A percentile compares a stretch with the other conserved stretches of the same genome.
These are phyloP conservation scores for Clitopilus passeckerianus DNA, from an alignment of 768 basidiomycete genomes.

Conservation along the genomic window DNA sequence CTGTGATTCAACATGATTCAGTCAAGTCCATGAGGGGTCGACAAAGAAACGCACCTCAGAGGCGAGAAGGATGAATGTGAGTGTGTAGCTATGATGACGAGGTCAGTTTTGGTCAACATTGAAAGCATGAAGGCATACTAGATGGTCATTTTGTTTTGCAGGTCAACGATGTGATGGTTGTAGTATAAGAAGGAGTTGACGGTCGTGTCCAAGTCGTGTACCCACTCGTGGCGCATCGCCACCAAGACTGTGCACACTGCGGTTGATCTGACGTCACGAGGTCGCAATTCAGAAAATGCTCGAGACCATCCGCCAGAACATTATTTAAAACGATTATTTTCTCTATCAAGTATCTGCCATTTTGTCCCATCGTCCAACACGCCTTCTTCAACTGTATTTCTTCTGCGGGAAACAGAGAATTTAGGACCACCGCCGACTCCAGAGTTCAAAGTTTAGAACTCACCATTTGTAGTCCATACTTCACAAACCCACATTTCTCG, in stretches of 20 bases:
- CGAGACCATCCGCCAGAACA: too few species aligned
- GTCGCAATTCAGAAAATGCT: not conserved
- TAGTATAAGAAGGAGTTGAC: not conserved
- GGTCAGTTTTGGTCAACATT: too few species aligned
- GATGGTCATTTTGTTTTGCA: constrained; percentile 28
- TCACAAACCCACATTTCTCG: constrained; percentile 1
- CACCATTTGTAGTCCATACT: not conserved
- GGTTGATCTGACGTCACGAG: not conserved
- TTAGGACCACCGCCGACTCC: not conserved
- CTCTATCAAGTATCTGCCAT: not conserved
- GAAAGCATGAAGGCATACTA: too few species aligned
- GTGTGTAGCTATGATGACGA: constrained; percentile 51
- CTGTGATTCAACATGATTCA: constrained; percentile 19
- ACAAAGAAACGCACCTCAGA: constrained; percentile 43
- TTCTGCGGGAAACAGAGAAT: not conserved
- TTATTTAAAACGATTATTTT: too few species aligned
- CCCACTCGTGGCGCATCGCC: not conserved
- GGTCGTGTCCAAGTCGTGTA: not conserved
- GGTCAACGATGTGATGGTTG: not conserved
- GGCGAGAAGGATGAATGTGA: constrained; percentile 77
- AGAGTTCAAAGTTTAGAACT: not conserved
- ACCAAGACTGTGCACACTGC: not conserved
- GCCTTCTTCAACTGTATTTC: not conserved
- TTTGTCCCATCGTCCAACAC: not conserved
- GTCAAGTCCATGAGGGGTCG: not conserved